phyloP scores from a whole-genome alignment of 768 basidiomycete species.

The Tephrocybe sp. region DNA sequence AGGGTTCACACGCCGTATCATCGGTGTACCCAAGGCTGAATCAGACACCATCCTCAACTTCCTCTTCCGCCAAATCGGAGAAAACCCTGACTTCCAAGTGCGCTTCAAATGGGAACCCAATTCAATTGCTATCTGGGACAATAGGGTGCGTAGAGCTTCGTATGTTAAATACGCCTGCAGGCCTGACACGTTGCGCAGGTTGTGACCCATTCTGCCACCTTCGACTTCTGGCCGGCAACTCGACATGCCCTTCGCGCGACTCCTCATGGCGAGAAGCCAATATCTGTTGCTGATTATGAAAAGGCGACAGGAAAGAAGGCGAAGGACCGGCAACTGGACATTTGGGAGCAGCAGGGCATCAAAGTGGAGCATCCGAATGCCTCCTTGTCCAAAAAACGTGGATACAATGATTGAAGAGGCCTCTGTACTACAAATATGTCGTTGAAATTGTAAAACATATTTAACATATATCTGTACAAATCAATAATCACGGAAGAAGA shows the following conservation, averaged over 20 bases:
- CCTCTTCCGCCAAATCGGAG: slow-evolving; percentile 69
- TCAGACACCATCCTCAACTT: slow-evolving; percentile 73
- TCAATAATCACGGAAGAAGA: not conserved
- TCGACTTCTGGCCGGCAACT: slow-evolving; percentile 78
- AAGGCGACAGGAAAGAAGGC: slow-evolving; percentile 61
- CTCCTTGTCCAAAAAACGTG: slow-evolving; percentile 40
- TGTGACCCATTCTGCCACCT: slow-evolving; percentile 77
- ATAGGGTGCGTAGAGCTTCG: slow-evolving; percentile 49
- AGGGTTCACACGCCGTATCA: slow-evolving; percentile 80
- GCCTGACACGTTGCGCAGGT: slow-evolving; percentile 37
- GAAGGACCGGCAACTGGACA: slow-evolving; percentile 70
- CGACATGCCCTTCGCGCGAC: slow-evolving; percentile 82
- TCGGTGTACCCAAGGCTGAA: slow-evolving; percentile 79
- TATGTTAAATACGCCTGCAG: not conserved
- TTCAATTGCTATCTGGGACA: slow-evolving; percentile 87
- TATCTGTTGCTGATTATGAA: slow-evolving; percentile 75
- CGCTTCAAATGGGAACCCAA: slow-evolving; percentile 78
- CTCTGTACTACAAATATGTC: not conserved
- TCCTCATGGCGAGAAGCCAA: slow-evolving; percentile 77
- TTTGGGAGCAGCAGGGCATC: slow-evolving; percentile 69
- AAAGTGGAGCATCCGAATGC: slow-evolving; percentile 32
- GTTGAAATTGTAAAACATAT: not conserved
- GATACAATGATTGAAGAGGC: slow-evolving; percentile 58
- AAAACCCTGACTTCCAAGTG: slow-evolving; percentile 73
- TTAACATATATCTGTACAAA: not conserved